Base-by-base conservation (phyloP, 441 rosid species). In the Croton laevigatus region DNA sequence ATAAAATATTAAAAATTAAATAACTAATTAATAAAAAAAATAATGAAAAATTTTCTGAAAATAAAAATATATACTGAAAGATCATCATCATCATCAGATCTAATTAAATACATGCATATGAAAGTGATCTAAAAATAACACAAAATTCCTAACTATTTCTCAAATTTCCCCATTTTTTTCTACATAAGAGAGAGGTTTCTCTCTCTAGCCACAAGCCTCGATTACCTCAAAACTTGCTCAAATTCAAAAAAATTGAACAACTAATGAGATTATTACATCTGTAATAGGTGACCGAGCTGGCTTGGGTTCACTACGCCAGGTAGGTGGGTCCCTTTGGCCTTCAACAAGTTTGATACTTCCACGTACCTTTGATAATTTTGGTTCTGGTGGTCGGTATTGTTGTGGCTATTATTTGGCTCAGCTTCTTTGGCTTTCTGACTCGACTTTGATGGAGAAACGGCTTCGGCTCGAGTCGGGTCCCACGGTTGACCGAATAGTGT, bases 281-380 rank as follows among this genome's bases (percentile, higher is more conserved):
- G 84, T 58, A 93, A 59, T 69, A 81, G 80, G 40, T 84, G 81
- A 52, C 83, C 88, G 66, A 93, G 96, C 81, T 88, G 94, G 55
- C 90, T 77, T n/a, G 98, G 98, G 76, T 93, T 93, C 69, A 89
- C 81, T 67, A 93, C 77, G 46, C 88, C 93, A 1, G 91, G 81
- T 34, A 93, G 6, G 78, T 87, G 87, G 86, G 82, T 73, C 84
- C 93, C 93, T 8, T 76, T 83, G 55, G 74, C 51, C 81, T 87
- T 86, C 64, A 93, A 75, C 84, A 91, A 80, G 68, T 78, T 69
- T 7, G 94, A 86, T 60, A 88, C 83, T 62, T 89, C 95, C 70
- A 61, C 75, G 72, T 89, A 91, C 81, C 85, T 79, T 65, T 68
- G 72, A 71, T 71, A 77, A 57, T 73, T 80, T 45, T 69, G 81